Base-by-base conservation (phyloP, 2,329 filamentous ascomycete genomes). In the Scedosporium boydii region DNA sequence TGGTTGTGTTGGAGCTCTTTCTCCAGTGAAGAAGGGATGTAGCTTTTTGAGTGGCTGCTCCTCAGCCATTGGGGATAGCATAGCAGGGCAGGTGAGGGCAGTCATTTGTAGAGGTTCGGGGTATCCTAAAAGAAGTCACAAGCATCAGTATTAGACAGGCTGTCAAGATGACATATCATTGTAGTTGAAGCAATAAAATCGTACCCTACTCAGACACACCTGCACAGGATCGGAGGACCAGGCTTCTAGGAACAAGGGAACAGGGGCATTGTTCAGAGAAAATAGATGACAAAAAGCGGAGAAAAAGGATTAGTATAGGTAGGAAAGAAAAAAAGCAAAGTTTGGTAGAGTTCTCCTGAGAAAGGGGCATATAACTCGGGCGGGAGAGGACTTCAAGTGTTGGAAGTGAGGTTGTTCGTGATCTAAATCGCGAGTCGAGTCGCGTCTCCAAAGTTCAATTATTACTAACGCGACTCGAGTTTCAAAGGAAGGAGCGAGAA, bases 11-110 rank as follows among this genome's bases (percentile, higher is more conserved):
- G 44, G 18, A 18, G 46, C 34, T 16, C 55, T 48, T 29, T 60
- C 58, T 16, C 21, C 23, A 46, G 73, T 68, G 68, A 85, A 85
- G 72, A 85, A 84, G 18, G 83, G 82, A 66, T 85, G 83, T 44
- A 85, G 68, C 66, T 81, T 82, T 68, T 77, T 79, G 26, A 69
- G 67, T 46, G 71, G 68, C 62, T 74, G 46, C 21, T 61, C 75
- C 64, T 68, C 69, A 60, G 72, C 65, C 62, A 69, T 73, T 68
- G 74, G 72, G 62, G 74, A 74, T 65, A 73, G 72, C 81, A 83
- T 84, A 58, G 70, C 74, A 41, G 55, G 53, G 42, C 21, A 51
- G 12, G 51, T 55, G 29, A 62, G 53, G 21, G 53, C 26, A 14
- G 53, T 55, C 60, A 62, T 62, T 42, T 29, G 34, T n/a, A 42